A percentile compares a stretch with the other conserved stretches of the same genome.
Conservation (phyloP, 768 basidiomycete species). For the Zangia roseola region DNA sequence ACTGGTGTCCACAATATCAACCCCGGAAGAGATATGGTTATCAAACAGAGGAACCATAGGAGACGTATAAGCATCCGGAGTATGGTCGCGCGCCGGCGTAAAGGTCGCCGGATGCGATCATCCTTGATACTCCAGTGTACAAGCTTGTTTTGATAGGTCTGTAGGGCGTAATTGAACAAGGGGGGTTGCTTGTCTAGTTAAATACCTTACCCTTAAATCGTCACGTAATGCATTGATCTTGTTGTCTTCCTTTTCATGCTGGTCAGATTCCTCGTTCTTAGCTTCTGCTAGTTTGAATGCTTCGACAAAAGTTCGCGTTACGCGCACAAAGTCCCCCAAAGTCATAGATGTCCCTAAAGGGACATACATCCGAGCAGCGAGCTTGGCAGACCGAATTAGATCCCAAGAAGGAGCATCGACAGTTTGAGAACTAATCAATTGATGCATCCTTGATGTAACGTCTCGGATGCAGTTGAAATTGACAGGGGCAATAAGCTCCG, state of each 20-base stretch:
- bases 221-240: slow-evolving; percentile 37
- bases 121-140: slow-evolving; percentile 73
- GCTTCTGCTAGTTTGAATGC: slow-evolving; percentile 55
- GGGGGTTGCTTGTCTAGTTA: background rate
- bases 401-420: slow-evolving; percentile 87
- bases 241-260: slow-evolving; percentile 24
- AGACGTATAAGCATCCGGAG: slow-evolving; percentile 66
- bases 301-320: slow-evolving; percentile 73
- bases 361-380: slow-evolving; percentile 78
- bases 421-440: slow-evolving; percentile 72
- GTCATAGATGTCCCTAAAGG: slow-evolving; percentile 86
- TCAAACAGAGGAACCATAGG: slow-evolving; percentile 59
- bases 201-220: slow-evolving; percentile 57
- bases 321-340: slow-evolving; percentile 80
- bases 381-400: slow-evolving; percentile 68
- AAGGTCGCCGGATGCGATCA: slow-evolving; percentile 73
- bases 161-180: background rate
- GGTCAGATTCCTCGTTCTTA: slow-evolving; percentile 24
- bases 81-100: slow-evolving; percentile 52
- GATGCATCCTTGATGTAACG: slow-evolving; percentile 61
- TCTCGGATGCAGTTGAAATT: slow-evolving; percentile 58
- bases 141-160: slow-evolving; percentile 78
- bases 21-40: slow-evolving; percentile 69
- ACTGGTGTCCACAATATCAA: slow-evolving; percentile 81
- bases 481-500: slow-evolving; percentile 68